These are phyloP conservation scores for Priceomyces melissophilus DNA, from an alignment of 805 yeast genomes.

Conservation along the genomic window DNA sequence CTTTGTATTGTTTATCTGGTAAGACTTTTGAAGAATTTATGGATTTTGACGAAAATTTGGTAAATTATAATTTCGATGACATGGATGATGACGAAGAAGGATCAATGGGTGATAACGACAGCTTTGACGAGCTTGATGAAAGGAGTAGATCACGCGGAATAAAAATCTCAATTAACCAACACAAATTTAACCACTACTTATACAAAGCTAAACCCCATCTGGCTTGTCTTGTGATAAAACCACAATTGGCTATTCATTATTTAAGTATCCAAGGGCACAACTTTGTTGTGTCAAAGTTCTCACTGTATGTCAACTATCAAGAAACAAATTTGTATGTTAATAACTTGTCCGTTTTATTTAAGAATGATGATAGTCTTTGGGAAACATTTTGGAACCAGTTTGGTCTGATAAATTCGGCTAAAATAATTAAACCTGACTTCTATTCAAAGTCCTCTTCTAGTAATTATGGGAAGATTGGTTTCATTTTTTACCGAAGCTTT, in stretches of 20 bases:
- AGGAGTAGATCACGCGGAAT: constrained; percentile 5
- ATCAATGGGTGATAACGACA: constrained; percentile 11
- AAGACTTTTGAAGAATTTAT: constrained; percentile 46
- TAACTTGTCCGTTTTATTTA: constrained; percentile 53
- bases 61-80: constrained; percentile 7
- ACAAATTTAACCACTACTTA: constrained; percentile 32
- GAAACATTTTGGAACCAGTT: constrained; percentile 37
- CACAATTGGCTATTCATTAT: constrained; percentile 6
- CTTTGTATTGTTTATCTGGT: constrained; percentile 48
- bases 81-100: constrained; percentile 11
- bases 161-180: constrained; percentile 31
- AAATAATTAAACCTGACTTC: constrained; percentile 40
- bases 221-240: constrained; percentile 1
- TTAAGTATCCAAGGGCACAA: constrained; percentile 8
- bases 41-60: constrained; percentile 13
- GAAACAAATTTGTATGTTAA: constrained; percentile 74
- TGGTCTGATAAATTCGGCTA: constrained; percentile 39
- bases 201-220: constrained; percentile 11
- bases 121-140: neutral
- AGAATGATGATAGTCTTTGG: constrained; percentile 49
- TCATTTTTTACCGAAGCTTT: constrained; percentile 58
- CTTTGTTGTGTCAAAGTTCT: constrained; percentile 11
- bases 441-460: constrained; percentile 18
- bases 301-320: constrained; percentile 39
- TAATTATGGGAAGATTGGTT: constrained; percentile 45